Conservation (phyloP, 495 filamentous ascomycete species). For the Aspergillus conjunctus region DNA sequence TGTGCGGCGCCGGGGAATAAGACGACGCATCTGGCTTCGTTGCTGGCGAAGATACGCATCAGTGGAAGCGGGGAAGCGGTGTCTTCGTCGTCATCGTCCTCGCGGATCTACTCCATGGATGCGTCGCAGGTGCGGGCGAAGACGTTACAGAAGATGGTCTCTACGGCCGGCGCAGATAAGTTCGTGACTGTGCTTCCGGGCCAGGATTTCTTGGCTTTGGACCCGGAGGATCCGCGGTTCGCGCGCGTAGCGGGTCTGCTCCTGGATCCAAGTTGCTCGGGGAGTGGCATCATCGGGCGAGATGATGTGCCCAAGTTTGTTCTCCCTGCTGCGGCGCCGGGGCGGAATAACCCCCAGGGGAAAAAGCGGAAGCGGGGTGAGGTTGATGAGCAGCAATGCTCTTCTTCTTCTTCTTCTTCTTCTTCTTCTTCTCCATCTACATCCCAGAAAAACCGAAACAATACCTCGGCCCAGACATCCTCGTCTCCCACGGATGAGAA, state of each 20-base stretch:
- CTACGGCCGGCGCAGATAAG: slow-evolving; percentile 65
- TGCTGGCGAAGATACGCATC: slow-evolving; percentile 48
- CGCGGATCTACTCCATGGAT: slow-evolving; percentile 47
- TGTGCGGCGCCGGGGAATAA: slow-evolving; percentile 97
- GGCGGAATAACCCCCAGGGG: slow-evolving; percentile 31
- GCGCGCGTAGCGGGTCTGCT: slow-evolving; percentile 69
- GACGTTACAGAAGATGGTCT: slow-evolving; percentile 81
- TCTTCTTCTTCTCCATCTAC: neutral
- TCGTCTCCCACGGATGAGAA: slow-evolving; percentile 40
- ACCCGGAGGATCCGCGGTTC: slow-evolving; percentile 59
- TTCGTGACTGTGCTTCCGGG: slow-evolving; percentile 66
- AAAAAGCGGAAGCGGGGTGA: slow-evolving; percentile 42
- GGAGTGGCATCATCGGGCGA: slow-evolving; percentile 88
- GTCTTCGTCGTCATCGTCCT: too few species aligned
- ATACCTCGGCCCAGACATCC: neutral
- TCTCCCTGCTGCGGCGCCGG: slow-evolving; percentile 38
- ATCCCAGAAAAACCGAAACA: neutral
- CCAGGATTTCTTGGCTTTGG: slow-evolving; percentile 76
- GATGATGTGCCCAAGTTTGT: slow-evolving; percentile 68
- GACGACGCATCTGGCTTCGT: slow-evolving; percentile 87
- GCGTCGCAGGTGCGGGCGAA: slow-evolving; percentile 56
- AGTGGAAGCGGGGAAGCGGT: slow-evolving; percentile 24
- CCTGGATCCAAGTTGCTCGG: slow-evolving; percentile 91
- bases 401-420: too few species aligned
- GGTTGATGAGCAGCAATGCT: neutral